These are phyloP conservation scores for Penicillium sp. DNA, from an alignment of 2,329 filamentous ascomycete species.

Conservation along the genomic window DNA sequence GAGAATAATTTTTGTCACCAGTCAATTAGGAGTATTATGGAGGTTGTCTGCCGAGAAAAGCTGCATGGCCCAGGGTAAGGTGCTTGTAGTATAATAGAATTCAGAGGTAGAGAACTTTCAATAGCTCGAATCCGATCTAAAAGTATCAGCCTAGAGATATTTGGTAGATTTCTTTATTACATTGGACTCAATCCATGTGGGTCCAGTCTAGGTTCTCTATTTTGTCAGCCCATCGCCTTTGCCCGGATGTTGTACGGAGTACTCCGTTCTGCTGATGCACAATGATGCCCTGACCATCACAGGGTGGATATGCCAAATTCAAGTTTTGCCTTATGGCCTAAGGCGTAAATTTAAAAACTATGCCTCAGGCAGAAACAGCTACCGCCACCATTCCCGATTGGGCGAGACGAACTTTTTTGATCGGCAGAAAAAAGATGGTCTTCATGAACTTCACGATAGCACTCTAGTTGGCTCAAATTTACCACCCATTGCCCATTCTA, in stretches of 20 bases:
- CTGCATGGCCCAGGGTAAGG: not conserved
- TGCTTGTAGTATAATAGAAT: not conserved
- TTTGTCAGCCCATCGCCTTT: not conserved
- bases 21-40: not conserved
- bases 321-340: not conserved
- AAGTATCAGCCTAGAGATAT: not conserved
- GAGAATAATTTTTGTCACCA: not conserved
- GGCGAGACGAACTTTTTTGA: constrained; percentile 26
- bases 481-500: not conserved
- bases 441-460: constrained; percentile 18
- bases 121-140: not conserved
- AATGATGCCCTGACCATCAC: not conserved
- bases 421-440: constrained; percentile 29
- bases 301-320: not conserved
- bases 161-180: not conserved
- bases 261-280: not conserved
- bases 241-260: not conserved
- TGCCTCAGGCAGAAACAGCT: constrained; percentile 21
- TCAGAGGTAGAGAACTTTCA: not conserved
- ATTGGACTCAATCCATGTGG: no score
- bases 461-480: not conserved
- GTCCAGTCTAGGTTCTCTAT: not conserved
- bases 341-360: not conserved
- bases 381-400: constrained; percentile 25
- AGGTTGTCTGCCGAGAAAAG: not conserved